Evolutionary conservation across 257 asterid genomes (phyloP).

Genomic region (Agastache rugosa): DNA sequence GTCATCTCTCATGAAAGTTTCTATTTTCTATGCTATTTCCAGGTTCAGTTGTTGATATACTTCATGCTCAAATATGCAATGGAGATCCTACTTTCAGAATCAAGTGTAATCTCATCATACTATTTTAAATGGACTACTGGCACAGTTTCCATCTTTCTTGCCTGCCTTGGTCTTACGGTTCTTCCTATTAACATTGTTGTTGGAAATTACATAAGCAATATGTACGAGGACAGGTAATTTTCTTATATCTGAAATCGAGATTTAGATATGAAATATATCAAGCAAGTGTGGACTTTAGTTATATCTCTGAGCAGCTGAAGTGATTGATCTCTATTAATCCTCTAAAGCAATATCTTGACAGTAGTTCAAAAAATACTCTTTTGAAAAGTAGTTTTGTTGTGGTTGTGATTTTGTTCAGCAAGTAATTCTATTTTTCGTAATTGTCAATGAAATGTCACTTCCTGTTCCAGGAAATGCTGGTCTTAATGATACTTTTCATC

Average conservation of each 20-base stretch:
- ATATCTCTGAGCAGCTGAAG: conserved; percentile 20
- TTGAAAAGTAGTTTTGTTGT: neutral
- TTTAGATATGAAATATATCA: conserved; percentile 19
- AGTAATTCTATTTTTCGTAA: neutral
- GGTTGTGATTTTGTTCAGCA: neutral
- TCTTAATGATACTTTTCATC: neutral
- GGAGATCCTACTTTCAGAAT: conserved; percentile 96
- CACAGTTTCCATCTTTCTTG: conserved; percentile 83
- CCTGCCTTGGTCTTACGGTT: conserved; percentile 91
- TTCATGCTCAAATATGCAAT: conserved; percentile 97
- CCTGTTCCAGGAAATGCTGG: neutral
- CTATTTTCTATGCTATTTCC: conserved; percentile 39
- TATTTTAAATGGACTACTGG: conserved; percentile 94
- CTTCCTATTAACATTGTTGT: conserved; percentile 85
- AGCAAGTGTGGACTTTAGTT: conserved; percentile 21
- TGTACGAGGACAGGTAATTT: conserved; percentile 93
- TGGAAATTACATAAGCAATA: conserved; percentile 93
- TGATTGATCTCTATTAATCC: neutral
- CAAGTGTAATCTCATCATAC: conserved; percentile 89
- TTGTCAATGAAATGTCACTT: neutral
- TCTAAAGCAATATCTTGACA: conserved; percentile 9
- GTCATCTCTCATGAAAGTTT: conserved; percentile 26
- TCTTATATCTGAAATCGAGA: conserved; percentile 14
- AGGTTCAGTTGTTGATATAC: conserved; percentile 96
- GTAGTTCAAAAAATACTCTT: neutral